Percentiles rank a stretch among this genome's conserved stretches.
phyloP scores from a whole-genome alignment of 2,329 filamentous ascomycete species.

The Phaeoacremonium minimum region DNA sequence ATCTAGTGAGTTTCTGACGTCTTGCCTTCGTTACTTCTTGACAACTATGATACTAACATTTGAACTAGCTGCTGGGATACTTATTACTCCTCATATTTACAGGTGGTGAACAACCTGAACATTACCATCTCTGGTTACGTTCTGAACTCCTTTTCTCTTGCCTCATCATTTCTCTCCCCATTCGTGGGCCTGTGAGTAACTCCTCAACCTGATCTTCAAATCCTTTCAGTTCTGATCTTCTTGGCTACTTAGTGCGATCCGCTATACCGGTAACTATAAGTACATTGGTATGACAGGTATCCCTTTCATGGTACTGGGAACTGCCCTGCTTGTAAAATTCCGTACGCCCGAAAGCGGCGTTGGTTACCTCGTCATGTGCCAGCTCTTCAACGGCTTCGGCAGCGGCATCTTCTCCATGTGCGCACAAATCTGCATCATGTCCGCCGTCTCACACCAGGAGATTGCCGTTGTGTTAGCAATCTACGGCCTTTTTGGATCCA shows the following conservation, averaged over 20 bases:
- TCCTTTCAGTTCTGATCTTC: too few relatives aligned
- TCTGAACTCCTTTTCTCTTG: slow-evolving; percentile 14
- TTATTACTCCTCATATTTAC: slow-evolving; percentile 16
- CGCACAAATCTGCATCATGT: slow-evolving; percentile 56
- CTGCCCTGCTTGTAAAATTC: slow-evolving; percentile 53
- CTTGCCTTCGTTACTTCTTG: slow-evolving; percentile 27
- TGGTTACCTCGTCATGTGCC: slow-evolving; percentile 52
- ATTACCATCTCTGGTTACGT: slow-evolving; percentile 13
- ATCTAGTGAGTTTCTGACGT: too few relatives aligned
- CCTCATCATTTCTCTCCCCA: slow-evolving; percentile 36
- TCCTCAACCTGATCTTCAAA: too few relatives aligned
- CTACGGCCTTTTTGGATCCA: slow-evolving; percentile 50
- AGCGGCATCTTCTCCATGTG: slow-evolving; percentile 54
- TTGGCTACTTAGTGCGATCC: too few relatives aligned
- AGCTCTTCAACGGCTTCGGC: slow-evolving; percentile 52
- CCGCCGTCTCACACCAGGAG: slow-evolving; percentile 51
- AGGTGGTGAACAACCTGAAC: slow-evolving; percentile 17
- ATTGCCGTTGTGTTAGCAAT: slow-evolving; percentile 55
- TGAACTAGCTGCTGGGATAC: slow-evolving; percentile 24
- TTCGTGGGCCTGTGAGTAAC: slow-evolving; percentile 44
- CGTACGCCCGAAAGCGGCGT: slow-evolving; percentile 44
- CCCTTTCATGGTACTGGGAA: slow-evolving; percentile 47
- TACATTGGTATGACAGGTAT: slow-evolving; percentile 47
- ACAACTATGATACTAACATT: slow-evolving; percentile 28
- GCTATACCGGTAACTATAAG: slow-evolving; percentile 47